Evolutionary conservation across 1,284 basidiomycete genomes (phyloP).

Genomic region (Uromyces viciae-fabae): DNA sequence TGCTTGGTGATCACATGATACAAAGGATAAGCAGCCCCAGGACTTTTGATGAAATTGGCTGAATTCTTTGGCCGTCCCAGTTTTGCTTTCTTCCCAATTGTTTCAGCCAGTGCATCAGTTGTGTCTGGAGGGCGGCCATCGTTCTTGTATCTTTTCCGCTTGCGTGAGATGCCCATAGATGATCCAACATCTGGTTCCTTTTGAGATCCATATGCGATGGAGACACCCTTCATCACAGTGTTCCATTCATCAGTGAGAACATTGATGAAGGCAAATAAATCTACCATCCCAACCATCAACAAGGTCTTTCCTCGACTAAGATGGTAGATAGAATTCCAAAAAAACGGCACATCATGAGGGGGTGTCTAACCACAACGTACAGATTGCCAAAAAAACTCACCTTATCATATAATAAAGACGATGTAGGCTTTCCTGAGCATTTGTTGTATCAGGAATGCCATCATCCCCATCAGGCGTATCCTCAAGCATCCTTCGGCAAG

Average conservation of each 20-base stretch:
- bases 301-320: no score
- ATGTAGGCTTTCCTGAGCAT: conserved; percentile 1
- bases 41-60: not conserved
- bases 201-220: no score
- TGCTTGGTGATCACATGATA: not conserved
- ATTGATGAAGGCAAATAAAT: no score
- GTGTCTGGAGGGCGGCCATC: not conserved
- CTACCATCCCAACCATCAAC: no score
- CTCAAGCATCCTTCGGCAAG: not conserved
- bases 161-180: no score
- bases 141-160: not conserved
- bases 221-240: no score
- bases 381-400: no score
- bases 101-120: not conserved
- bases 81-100: not conserved
- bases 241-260: not conserved
- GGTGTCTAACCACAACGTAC: no score
- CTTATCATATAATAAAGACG: not conserved
- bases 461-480: not conserved
- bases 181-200: no score
- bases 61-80: not conserved
- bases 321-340: not conserved
- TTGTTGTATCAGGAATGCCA: not conserved
- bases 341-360: no score
- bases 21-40: not conserved